phyloP scores from a whole-genome alignment of 768 basidiomycete genomes.

The Hirschioporus abietinus region DNA sequence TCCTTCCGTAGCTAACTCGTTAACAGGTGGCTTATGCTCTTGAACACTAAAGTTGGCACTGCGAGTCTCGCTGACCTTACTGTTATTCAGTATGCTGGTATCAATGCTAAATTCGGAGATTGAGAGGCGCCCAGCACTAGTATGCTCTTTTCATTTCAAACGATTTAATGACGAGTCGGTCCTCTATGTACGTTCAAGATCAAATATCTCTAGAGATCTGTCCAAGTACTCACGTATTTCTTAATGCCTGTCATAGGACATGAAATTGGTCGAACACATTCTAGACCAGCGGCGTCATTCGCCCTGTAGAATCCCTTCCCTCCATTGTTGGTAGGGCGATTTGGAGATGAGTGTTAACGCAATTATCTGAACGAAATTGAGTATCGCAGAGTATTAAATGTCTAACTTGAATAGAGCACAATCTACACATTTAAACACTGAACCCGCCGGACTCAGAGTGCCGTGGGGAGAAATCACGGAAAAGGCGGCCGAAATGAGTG shows the following conservation, averaged over 20 bases:
- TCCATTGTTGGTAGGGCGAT: neutral
- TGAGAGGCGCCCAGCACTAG: neutral
- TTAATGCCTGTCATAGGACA: neutral
- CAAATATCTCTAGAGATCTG: neutral
- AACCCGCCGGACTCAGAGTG: too few relatives aligned
- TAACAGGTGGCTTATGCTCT: neutral
- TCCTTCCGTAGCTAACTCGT: neutral
- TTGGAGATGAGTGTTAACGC: neutral
- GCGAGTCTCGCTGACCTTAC: neutral
- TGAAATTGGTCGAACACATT: neutral
- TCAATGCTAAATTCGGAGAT: neutral
- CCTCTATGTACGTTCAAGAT: neutral
- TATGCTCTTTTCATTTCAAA: neutral
- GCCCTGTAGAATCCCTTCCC: neutral
- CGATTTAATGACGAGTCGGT: neutral
- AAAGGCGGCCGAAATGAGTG: too few relatives aligned
- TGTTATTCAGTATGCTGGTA: neutral
- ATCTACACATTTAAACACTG: too few relatives aligned
- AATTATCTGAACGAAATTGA: too few relatives aligned
- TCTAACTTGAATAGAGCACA: too few relatives aligned
- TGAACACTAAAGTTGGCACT: neutral
- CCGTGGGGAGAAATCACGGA: too few relatives aligned
- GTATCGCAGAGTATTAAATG: too few relatives aligned
- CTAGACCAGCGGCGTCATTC: neutral
- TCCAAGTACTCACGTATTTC: neutral